phyloP scores from a whole-genome alignment of 768 basidiomycete species.

The Russula griseocarnosa region DNA sequence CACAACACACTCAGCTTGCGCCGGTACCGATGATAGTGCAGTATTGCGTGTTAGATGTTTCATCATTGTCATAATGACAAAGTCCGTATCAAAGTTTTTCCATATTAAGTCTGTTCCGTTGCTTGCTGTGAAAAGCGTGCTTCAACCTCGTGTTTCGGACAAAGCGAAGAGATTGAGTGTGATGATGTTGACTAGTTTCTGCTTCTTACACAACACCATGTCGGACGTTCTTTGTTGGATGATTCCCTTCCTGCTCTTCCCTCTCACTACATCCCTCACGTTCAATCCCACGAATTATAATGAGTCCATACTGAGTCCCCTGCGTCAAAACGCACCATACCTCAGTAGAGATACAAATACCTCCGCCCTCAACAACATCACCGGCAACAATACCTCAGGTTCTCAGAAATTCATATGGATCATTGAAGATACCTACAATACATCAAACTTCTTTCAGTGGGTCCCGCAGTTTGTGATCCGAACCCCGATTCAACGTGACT shows the following conservation, averaged over 20 bases:
- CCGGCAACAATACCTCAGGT: conserved; percentile 18
- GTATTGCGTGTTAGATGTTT: background rate
- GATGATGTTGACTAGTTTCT: background rate
- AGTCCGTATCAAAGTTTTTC: background rate
- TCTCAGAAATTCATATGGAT: conserved; percentile 18
- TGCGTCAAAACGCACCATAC: conserved; percentile 10
- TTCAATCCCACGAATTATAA: background rate
- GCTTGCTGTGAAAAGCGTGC: conserved; percentile 2
- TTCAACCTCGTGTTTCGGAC: conserved; percentile 5
- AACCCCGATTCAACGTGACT: background rate
- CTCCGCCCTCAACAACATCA: conserved; percentile 9
- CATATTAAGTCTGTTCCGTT: conserved; percentile 6
- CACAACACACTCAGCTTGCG: conserved; percentile 96
- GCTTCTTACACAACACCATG: conserved; percentile 28
- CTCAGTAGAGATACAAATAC: conserved; percentile 16
- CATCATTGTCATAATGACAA: background rate
- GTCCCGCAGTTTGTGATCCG: conserved; percentile 4
- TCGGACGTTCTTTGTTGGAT: conserved; percentile 26
- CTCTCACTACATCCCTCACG: background rate
- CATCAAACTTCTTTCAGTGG: conserved; percentile 28
- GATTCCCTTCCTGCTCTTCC: conserved; percentile 14
- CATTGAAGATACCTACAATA: conserved; percentile 26
- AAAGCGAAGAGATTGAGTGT: background rate
- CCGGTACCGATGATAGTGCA: conserved; percentile 66
- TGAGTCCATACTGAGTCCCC: background rate